Conservation (phyloP, 345 rosid genomes). For the Aquilaria yunnanensis region DNA sequence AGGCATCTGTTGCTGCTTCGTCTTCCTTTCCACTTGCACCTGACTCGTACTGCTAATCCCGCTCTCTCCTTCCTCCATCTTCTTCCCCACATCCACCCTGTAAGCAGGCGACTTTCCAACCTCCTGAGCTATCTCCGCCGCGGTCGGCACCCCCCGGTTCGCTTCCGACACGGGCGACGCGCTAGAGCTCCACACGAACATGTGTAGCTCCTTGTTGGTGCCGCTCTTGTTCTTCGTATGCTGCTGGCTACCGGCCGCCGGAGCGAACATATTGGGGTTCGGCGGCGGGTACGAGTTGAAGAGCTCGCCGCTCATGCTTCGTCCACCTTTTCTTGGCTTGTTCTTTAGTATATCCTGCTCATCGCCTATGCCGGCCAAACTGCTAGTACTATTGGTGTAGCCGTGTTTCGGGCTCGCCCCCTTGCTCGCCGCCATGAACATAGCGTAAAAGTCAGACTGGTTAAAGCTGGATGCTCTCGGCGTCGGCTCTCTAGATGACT, state of each 20-base stretch:
- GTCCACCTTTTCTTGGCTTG: conserved; percentile 38
- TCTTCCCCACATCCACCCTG: conserved; percentile 40
- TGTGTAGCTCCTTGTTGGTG: conserved; percentile 56
- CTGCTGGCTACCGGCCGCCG: conserved; percentile 34
- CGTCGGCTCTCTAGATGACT: conserved; percentile 76
- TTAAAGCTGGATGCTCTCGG: conserved; percentile 90
- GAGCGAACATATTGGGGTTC: conserved; percentile 56
- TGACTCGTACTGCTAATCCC: neutral
- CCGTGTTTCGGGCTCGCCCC: conserved; percentile 81
- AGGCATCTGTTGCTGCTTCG: conserved; percentile 55
- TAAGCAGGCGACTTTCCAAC: too few species aligned
- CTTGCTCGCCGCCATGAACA: conserved; percentile 58
- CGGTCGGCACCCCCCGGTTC: conserved; percentile 21
- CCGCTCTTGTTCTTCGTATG: conserved; percentile 7
- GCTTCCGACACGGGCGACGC: conserved; percentile 77
- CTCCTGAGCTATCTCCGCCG: too few species aligned
- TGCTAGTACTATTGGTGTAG: conserved; percentile 32
- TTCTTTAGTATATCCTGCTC: conserved; percentile 62
- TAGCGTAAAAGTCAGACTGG: conserved; percentile 76
- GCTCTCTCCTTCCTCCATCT: conserved; percentile 32
- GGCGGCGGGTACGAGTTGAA: conserved; percentile 62
- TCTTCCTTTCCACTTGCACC: conserved; percentile 15
- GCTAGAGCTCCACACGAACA: conserved; percentile 88
- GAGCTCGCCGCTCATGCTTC: conserved; percentile 66
- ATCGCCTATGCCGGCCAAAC: conserved; percentile 38